phyloP scores from a whole-genome alignment of 345 rosid species.

The Citrus australasica region DNA sequence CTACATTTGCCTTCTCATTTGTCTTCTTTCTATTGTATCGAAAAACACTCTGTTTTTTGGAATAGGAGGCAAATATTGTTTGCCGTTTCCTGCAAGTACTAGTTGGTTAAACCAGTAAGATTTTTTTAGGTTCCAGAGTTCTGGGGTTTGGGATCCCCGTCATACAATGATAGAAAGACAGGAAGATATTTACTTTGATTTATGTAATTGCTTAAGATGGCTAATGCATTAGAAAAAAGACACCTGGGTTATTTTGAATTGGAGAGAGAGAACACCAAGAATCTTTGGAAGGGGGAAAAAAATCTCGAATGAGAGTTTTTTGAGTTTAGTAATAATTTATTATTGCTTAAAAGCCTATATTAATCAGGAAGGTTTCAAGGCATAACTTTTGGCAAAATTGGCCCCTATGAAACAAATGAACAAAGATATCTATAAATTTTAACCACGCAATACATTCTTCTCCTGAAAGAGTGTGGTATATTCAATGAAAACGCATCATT shows the following conservation, averaged over 20 bases:
- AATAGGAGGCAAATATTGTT: not conserved
- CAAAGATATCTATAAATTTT: not conserved
- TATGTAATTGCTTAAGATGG: no score
- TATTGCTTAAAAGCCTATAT: not conserved
- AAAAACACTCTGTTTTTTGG: no score
- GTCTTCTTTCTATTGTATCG: no score
- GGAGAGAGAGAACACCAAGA: not conserved
- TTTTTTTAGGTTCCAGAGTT: no score
- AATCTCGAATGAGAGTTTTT: not conserved
- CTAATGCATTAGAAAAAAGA: not conserved
- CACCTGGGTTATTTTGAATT: not conserved
- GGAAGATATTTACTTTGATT: no score
- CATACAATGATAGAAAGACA: no score
- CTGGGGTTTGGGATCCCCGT: no score
- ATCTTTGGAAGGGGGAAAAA: not conserved
- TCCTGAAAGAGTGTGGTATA: not conserved
- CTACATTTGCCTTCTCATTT: not conserved
- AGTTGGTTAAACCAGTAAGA: not conserved
- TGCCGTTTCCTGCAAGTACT: not conserved
- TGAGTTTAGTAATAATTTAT: not conserved
- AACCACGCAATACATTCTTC: not conserved
- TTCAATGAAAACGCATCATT: constrained; percentile 15
- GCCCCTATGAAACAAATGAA: not conserved
- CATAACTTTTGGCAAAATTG: not conserved
- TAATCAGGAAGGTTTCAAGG: not conserved